A percentile compares a stretch with the other conserved stretches of the same genome.
phyloP scores from a whole-genome alignment of 1,139 yeast genomes.

The Magnusiomyces tetraspermus region DNA sequence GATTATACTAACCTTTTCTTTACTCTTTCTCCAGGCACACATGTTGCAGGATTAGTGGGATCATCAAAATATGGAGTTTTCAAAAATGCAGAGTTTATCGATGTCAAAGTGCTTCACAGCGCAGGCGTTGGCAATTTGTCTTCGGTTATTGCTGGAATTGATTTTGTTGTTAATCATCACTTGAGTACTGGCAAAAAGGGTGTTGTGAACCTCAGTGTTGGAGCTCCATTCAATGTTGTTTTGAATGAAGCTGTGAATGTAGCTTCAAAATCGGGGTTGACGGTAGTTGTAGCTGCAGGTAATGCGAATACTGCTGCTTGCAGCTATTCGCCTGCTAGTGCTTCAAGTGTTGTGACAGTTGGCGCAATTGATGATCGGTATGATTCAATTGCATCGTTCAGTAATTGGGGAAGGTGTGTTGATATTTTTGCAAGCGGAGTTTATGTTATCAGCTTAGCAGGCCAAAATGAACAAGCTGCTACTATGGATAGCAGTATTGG shows the following conservation, averaged over 20 bases:
- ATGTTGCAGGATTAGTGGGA: slow-evolving; percentile 83
- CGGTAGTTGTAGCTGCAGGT: slow-evolving; percentile 85
- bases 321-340: slow-evolving; percentile 69
- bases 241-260: slow-evolving; percentile 69
- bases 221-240: slow-evolving; percentile 57
- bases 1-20: not conserved
- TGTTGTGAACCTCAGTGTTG: slow-evolving; percentile 71
- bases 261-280: slow-evolving; percentile 61
- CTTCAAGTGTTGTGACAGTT: slow-evolving; percentile 64
- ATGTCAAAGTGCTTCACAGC: slow-evolving; percentile 61
- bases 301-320: slow-evolving; percentile 75
- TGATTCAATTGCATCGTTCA: slow-evolving; percentile 63
- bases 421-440: slow-evolving; percentile 82
- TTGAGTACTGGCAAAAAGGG: slow-evolving; percentile 40
- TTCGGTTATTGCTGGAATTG: slow-evolving; percentile 66
- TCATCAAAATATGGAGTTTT: slow-evolving; percentile 74
- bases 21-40: slow-evolving; percentile 63
- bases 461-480: not conserved
- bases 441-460: slow-evolving; percentile 35
- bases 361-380: slow-evolving; percentile 77
- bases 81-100: slow-evolving; percentile 52
- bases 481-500: not conserved
- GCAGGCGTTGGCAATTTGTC: slow-evolving; percentile 55
- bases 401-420: slow-evolving; percentile 87
- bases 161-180: slow-evolving; percentile 61